These are phyloP conservation scores for Lactarius evosmus DNA, from an alignment of 768 basidiomycete species.

Conservation along the genomic window DNA sequence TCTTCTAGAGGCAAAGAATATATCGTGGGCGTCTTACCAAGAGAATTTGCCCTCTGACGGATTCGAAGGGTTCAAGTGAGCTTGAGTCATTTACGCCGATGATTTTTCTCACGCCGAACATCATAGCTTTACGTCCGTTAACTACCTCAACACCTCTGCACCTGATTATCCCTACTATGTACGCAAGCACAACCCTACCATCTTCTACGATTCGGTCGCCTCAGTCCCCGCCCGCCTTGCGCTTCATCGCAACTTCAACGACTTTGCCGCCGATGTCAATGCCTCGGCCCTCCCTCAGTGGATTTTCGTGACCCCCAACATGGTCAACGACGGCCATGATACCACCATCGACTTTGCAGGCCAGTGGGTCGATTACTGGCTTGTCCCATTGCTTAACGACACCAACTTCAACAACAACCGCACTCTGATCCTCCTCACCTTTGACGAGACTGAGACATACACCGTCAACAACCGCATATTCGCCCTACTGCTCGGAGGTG, in stretches of 20 bases:
- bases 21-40: constrained; percentile 62
- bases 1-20: constrained; percentile 51
- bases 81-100: background rate
- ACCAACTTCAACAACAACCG: constrained; percentile 49
- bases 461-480: constrained; percentile 47
- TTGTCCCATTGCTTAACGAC: constrained; percentile 50
- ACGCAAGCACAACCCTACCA: constrained; percentile 55
- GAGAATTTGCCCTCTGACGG: constrained; percentile 55
- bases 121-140: constrained; percentile 36
- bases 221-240: constrained; percentile 40
- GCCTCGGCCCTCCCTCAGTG: constrained; percentile 54
- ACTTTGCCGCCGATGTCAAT: constrained; percentile 55
- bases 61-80: constrained; percentile 33
- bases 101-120: background rate
- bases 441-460: constrained; percentile 52
- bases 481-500: constrained; percentile 44
- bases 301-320: constrained; percentile 61
- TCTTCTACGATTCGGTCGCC: constrained; percentile 51
- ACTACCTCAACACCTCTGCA: constrained; percentile 39
- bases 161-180: constrained; percentile 48
- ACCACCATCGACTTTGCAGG: constrained; percentile 49
- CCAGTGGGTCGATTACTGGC: constrained; percentile 48
- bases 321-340: constrained; percentile 57
- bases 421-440: constrained; percentile 59
- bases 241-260: constrained; percentile 57